Evolutionary conservation across 352 stramenopile genomes (phyloP).

Genomic region (Pythium grandisporangium): DNA sequence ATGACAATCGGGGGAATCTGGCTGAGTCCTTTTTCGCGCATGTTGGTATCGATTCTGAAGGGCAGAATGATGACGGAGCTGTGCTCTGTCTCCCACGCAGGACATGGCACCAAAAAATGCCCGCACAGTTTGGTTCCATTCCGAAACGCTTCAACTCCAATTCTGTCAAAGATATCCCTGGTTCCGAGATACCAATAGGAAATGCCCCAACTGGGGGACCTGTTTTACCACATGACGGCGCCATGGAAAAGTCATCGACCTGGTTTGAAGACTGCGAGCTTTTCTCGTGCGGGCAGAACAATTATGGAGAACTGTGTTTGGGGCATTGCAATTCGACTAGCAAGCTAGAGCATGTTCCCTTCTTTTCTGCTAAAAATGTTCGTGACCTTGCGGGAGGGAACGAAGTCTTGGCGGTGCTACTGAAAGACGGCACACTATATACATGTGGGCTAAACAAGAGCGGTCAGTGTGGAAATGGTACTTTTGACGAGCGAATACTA

Average conservation of each 20-base stretch:
- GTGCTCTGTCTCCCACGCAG: conserved; percentile 41
- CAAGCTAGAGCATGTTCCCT: conserved; percentile 78
- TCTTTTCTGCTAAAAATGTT: conserved; percentile 73
- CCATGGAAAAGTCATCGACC: conserved; percentile 5
- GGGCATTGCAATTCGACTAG: conserved; percentile 83
- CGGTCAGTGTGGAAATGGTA: conserved; percentile 80
- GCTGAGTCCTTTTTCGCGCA: conserved; percentile 39
- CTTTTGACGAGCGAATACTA: conserved; percentile 80
- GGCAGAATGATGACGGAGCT: conserved; percentile 19
- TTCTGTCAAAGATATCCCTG: too few relatives aligned
- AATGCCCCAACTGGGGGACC: too few relatives aligned
- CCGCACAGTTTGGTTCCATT: conserved; percentile 22
- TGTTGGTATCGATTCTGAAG: conserved; percentile 19
- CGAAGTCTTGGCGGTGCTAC: conserved; percentile 77
- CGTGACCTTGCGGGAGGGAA: conserved; percentile 73
- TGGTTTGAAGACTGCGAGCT: conserved; percentile 81
- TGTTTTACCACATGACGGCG: too few relatives aligned
- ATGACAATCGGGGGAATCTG: conserved; percentile 59
- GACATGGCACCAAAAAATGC: conserved; percentile 39
- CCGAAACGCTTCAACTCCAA: conserved; percentile 1
- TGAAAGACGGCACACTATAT: conserved; percentile 73
- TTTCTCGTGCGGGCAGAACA: conserved; percentile 86
- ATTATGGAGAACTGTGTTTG: conserved; percentile 81
- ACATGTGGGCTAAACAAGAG: conserved; percentile 87
- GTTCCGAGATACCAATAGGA: too few relatives aligned